Evolutionary conservation across 106 monocot genomes (phyloP).

Genomic region (Narthecium ossifragum): DNA sequence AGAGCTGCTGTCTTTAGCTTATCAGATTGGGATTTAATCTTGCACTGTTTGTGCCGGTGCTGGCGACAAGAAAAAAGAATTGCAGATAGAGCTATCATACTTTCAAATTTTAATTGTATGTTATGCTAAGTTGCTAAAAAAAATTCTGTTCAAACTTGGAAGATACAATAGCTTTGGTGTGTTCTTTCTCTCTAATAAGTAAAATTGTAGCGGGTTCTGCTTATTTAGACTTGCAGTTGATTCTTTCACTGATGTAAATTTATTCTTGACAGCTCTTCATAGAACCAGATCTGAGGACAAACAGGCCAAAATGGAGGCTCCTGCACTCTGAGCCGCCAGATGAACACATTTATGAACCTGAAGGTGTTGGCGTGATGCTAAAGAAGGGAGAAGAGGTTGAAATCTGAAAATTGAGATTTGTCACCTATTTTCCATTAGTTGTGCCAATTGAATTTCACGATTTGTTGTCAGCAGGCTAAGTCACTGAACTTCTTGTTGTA

Average conservation of each 20-base stretch:
- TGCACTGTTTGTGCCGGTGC: no score
- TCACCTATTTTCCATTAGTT: not conserved
- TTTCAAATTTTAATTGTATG: no score
- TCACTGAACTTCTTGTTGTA: conserved; percentile 1
- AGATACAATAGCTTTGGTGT: not conserved
- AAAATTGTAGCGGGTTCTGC: no score
- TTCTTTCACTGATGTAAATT: not conserved
- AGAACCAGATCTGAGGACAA: conserved; percentile 79
- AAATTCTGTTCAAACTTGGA: not conserved
- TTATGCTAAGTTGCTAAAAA: not conserved
- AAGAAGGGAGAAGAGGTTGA: conserved; percentile 87
- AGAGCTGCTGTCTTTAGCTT: no score
- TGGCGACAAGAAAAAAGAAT: no score
- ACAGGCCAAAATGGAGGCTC: conserved; percentile 42
- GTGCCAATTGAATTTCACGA: no score
- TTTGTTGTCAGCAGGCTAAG: no score
- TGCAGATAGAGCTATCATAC: no score
- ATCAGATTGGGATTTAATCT: no score
- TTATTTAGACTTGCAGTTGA: no score
- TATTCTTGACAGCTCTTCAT: conserved; percentile 44
- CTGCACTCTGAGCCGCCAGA: conserved; percentile 55
- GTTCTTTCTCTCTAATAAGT: not conserved
- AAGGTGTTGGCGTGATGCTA: conserved; percentile 47
- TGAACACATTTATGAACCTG: conserved; percentile 60
- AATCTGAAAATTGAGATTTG: not conserved